Evolutionary conservation across 441 rosid species (phyloP).

Genomic region (Daphne laureola): DNA sequence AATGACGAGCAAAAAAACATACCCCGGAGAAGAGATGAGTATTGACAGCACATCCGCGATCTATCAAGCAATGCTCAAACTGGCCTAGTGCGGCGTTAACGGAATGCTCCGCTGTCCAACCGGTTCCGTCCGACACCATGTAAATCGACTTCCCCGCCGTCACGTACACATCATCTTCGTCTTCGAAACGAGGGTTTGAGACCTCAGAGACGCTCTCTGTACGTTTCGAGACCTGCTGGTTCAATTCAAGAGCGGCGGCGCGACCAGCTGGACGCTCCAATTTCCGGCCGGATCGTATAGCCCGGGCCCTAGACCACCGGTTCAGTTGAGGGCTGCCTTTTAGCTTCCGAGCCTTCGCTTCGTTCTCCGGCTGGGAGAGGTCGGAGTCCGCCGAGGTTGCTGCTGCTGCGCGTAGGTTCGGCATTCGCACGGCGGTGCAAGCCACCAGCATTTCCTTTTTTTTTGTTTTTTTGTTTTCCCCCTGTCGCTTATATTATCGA

Average conservation of each 20-base stretch:
- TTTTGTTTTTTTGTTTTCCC: neutral
- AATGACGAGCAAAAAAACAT: slow-evolving; percentile 4
- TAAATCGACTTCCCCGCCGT: slow-evolving; percentile 49
- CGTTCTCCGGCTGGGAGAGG: slow-evolving; percentile 24
- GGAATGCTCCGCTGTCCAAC: slow-evolving; percentile 91
- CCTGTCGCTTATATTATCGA: neutral
- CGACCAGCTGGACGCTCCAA: slow-evolving; percentile 40
- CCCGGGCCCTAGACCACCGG: slow-evolving; percentile 87
- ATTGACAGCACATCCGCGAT: slow-evolving; percentile 79
- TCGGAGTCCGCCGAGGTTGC: slow-evolving; percentile 19
- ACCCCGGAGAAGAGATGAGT: slow-evolving; percentile 94
- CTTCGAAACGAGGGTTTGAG: slow-evolving; percentile 1
- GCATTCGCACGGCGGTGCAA: slow-evolving; percentile 20
- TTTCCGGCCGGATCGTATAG: slow-evolving; percentile 56
- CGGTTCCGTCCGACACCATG: slow-evolving; percentile 90
- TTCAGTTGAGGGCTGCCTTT: slow-evolving; percentile 64
- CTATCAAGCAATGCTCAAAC: slow-evolving; percentile 81
- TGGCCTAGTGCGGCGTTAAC: slow-evolving; percentile 86
- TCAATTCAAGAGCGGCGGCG: slow-evolving; percentile 14
- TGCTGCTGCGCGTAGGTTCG: slow-evolving; percentile 24
- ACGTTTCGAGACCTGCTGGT: slow-evolving; percentile 15
- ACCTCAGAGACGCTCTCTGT: slow-evolving; percentile 11
- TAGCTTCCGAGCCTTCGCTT: slow-evolving; percentile 36
- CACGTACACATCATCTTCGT: slow-evolving; percentile 25
- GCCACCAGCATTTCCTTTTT: slow-evolving; percentile 28